Conservation (phyloP, 345 rosid species). For the Raphanus raphanistrum region DNA sequence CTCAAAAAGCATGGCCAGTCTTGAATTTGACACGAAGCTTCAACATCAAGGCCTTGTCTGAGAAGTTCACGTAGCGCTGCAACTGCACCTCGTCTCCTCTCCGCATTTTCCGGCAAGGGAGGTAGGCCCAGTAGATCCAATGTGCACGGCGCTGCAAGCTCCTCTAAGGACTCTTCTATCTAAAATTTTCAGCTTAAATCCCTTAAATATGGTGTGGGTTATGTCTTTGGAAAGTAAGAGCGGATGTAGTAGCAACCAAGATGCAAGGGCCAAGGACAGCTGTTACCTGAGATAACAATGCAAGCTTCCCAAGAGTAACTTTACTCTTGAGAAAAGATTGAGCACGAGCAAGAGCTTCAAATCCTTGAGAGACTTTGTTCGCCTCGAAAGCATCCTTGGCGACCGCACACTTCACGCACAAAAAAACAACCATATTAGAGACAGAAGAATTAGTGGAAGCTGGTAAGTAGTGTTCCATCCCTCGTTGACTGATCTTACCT, state of each 20-base stretch:
- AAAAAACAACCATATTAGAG: conserved; percentile 60
- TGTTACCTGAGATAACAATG: conserved; percentile 72
- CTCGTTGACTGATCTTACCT: conserved; percentile 60
- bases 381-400: conserved; percentile 83
- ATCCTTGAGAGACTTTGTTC: conserved; percentile 84
- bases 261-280: neutral
- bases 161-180: conserved; percentile 97
- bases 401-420: conserved; percentile 92
- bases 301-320: conserved; percentile 72
- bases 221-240: neutral
- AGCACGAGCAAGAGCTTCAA: conserved; percentile 98
- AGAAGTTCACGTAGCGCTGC: conserved; percentile 87
- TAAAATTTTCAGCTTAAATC: conserved; percentile 35
- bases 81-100: conserved; percentile 83
- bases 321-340: conserved; percentile 85
- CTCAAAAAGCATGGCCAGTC: conserved; percentile 85
- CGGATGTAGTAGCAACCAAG: neutral
- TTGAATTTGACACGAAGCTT: conserved; percentile 76
- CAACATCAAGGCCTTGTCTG: conserved; percentile 91
- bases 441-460: conserved; percentile 45
- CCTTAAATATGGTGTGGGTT: conserved; percentile 5
- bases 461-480: conserved; percentile 35
- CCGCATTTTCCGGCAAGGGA: conserved; percentile 74
- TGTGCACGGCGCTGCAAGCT: conserved; percentile 98
- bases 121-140: conserved; percentile 89